These are phyloP conservation scores for Geranium brycei DNA, from an alignment of 345 rosid species.

Conservation along the genomic window DNA sequence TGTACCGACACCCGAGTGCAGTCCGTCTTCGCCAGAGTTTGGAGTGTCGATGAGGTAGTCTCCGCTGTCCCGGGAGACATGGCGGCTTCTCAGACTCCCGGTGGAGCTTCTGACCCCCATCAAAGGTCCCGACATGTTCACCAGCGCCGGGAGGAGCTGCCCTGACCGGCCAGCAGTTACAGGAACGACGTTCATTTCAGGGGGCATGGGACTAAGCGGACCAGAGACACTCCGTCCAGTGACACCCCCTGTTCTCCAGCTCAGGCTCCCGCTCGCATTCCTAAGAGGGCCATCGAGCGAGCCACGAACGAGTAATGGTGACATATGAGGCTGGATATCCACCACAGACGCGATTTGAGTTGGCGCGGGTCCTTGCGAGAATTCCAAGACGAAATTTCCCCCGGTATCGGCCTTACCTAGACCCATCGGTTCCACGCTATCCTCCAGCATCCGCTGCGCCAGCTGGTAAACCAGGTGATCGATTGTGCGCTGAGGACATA, in stretches of 20 bases:
- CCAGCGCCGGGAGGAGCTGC: slow-evolving; percentile 75
- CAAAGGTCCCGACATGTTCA: slow-evolving; percentile 92
- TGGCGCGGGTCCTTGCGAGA: slow-evolving; percentile 86
- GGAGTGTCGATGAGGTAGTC: slow-evolving; percentile 92
- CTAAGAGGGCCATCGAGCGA: slow-evolving; percentile 93
- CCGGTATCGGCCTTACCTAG: slow-evolving; percentile 49
- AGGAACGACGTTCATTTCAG: slow-evolving; percentile 69
- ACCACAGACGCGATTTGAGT: slow-evolving; percentile 58
- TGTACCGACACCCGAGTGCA: slow-evolving; percentile 59
- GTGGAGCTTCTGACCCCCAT: slow-evolving; percentile 91
- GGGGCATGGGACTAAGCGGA: slow-evolving; percentile 86
- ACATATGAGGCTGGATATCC: slow-evolving; percentile 89
- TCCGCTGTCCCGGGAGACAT: slow-evolving; percentile 93
- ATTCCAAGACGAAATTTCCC: slow-evolving; percentile 73
- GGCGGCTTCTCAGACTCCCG: slow-evolving; percentile 92
- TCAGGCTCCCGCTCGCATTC: slow-evolving; percentile 85
- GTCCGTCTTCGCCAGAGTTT: slow-evolving; percentile 77
- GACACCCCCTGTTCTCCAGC: slow-evolving; percentile 87
- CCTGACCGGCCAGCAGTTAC: slow-evolving; percentile 84
- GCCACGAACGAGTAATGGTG: slow-evolving; percentile 90
- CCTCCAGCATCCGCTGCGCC: slow-evolving; percentile 91
- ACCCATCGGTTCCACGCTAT: slow-evolving; percentile 60
- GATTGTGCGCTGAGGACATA: slow-evolving; percentile 90
- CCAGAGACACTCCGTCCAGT: slow-evolving; percentile 85
- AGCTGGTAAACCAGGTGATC: slow-evolving; percentile 95